These are phyloP conservation scores for Talaromyces funiculosus DNA, from an alignment of 2,329 filamentous ascomycete species.

Conservation along the genomic window DNA sequence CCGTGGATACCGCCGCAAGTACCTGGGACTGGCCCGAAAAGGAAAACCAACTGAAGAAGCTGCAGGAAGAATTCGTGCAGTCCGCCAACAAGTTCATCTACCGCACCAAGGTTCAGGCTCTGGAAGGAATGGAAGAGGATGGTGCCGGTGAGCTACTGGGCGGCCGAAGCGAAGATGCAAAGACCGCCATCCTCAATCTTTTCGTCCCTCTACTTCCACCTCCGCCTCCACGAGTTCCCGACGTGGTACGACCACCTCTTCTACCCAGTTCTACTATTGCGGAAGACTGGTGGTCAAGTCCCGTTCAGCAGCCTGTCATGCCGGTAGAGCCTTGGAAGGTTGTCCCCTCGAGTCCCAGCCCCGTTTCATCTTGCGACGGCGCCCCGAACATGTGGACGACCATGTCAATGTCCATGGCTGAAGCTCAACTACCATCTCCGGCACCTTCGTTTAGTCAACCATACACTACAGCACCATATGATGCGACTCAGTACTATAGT, in stretches of 20 bases:
- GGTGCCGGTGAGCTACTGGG: constrained; percentile 88
- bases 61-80: constrained; percentile 94
- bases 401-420: constrained; percentile 59
- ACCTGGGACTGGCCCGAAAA: constrained; percentile 97
- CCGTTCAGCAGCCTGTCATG: constrained; percentile 52
- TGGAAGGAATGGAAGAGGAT: constrained; percentile 95
- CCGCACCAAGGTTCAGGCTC: constrained; percentile 76
- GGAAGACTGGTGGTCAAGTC: constrained; percentile 75
- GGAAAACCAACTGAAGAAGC: constrained; percentile 91
- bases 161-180: constrained; percentile 89
- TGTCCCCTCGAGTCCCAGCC: constrained; percentile 77
- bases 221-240: constrained; percentile 78
- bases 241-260: constrained; percentile 78
- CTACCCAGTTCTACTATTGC: constrained; percentile 74
- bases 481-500: constrained; percentile 64
- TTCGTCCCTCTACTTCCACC: constrained; percentile 81
- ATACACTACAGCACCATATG: constrained; percentile 63
- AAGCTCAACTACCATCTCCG: constrained; percentile 69
- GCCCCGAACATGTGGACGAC: constrained; percentile 71
- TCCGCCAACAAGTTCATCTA: constrained; percentile 97
- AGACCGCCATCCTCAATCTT: constrained; percentile 73
- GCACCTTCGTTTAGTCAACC: constrained; percentile 75
- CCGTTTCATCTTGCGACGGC: constrained; percentile 66
- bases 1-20: constrained; percentile 77
- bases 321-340: constrained; percentile 86